Evolutionary conservation across 192 early-diverging fungal species (phyloP), one percentile per base, ranked within the genome.

Genomic region (Pilobolus umbonatus): DNA sequence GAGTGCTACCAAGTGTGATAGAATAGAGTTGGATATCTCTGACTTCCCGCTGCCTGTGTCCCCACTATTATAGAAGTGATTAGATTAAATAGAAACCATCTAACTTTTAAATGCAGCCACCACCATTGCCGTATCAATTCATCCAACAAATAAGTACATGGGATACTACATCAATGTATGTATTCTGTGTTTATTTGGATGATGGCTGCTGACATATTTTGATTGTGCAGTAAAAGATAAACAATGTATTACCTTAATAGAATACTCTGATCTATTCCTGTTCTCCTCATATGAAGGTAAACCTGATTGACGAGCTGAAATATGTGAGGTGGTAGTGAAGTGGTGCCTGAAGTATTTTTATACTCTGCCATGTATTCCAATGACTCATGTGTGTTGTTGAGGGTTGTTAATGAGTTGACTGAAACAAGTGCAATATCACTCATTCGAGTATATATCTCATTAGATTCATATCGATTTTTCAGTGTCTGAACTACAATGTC

Each of bases 11-110:
- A 91, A 61, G 67, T 86, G 85, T 42, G 80, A 87, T 22, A 89
- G 54, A 8, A 85, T 70, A 50, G 83, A 68, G n/a, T 78, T 78
- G 61, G 81, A 78, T 58, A 79, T 83, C 55, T 93, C 87, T 0
- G 89, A 85, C 73, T 98, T 98, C 32, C 95, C 95, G 1, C 86
- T 83, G 29, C 84, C 91, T 11, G 86, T 81, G 60, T 94, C 90
- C 36, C 95, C 95, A 82, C 86, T 88, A 58, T 30, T 62, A 2
- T 43, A 2, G 21, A 19, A 25, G 12, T 46, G n/a, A 46, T 46
- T n/a, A 28, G 25, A 14, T n/a, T 22, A 28, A 48, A 34, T 21
- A 4, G 9, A 34, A 48, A 50, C n/a, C 31, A 52, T 30, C 11
- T 8, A 2, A 10, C 12, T 47, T 47, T 47, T 11, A 47, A 47